These are phyloP conservation scores for Eucalyptus curtisii DNA, from an alignment of 345 rosid genomes.

Conservation along the genomic window DNA sequence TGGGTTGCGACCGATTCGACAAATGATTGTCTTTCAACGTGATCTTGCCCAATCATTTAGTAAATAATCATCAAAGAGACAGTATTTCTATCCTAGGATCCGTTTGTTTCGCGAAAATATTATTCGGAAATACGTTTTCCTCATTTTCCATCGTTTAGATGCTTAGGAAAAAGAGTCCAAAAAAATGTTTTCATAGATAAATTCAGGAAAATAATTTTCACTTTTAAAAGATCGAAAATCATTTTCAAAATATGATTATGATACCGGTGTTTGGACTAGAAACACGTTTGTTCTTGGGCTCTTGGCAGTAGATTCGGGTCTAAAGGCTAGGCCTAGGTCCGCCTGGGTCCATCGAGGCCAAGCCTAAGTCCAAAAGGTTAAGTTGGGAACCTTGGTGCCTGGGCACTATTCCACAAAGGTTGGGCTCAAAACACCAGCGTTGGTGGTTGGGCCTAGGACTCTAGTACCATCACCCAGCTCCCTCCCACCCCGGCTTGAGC, in stretches of 20 bases:
- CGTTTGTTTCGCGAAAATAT: background rate
- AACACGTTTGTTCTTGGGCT: background rate
- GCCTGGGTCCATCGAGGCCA: background rate
- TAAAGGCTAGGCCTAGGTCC: background rate
- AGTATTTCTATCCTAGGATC: background rate
- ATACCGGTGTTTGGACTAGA: background rate
- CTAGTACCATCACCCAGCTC: background rate
- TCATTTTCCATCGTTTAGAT: too few species aligned
- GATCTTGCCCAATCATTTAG: background rate
- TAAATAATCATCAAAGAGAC: background rate
- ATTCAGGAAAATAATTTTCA: too few species aligned
- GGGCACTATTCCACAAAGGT: background rate
- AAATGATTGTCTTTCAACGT: background rate
- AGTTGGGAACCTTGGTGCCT: background rate
- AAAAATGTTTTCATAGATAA: too few species aligned
- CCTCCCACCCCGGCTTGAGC: rapidly evolving
- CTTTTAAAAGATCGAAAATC: background rate
- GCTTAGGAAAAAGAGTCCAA: background rate
- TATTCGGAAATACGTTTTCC: too few species aligned
- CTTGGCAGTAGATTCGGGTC: rapidly evolving
- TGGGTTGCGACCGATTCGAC: background rate
- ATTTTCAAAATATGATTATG: background rate
- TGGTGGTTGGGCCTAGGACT: background rate
- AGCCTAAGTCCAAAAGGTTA: background rate
- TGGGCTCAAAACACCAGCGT: background rate